These are phyloP conservation scores for Gossypium sturtianum DNA, from an alignment of 345 rosid species.

Conservation along the genomic window DNA sequence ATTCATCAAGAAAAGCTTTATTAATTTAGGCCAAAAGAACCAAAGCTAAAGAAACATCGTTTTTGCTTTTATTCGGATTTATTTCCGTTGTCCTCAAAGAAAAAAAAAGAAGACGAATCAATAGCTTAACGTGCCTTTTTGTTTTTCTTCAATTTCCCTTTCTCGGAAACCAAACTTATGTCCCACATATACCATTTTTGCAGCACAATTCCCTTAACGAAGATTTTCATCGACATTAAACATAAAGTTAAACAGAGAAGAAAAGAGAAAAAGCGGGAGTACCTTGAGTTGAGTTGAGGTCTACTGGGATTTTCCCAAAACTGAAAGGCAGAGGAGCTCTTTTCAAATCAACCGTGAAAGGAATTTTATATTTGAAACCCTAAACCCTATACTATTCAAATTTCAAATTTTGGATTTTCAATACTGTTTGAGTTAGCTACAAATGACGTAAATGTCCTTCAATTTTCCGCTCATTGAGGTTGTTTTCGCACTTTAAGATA, in stretches of 20 bases:
- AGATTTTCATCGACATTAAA: neutral
- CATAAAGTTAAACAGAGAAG: neutral
- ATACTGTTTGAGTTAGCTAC: neutral
- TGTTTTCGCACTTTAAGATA: neutral
- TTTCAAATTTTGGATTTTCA: slow-evolving; percentile 4
- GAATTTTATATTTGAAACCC: neutral
- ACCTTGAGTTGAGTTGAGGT: slow-evolving; percentile 11
- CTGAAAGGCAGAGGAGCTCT: neutral
- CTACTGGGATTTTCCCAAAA: neutral
- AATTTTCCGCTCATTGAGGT: neutral
- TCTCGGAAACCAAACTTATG: slow-evolving; percentile 2
- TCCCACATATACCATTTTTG: neutral
- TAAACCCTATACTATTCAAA: slow-evolving; percentile 1
- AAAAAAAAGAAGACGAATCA: neutral
- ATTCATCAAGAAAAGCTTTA: too few species aligned
- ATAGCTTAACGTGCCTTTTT: neutral
- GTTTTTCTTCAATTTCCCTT: neutral
- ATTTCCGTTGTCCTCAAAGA: neutral
- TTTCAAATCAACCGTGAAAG: neutral
- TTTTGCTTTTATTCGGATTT: neutral
- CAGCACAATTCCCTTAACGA: neutral
- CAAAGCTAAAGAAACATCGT: neutral
- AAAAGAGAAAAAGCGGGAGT: neutral
- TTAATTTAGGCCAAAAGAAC: neutral
- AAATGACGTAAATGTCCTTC: neutral